Evolutionary conservation across 2,329 filamentous ascomycete genomes (phyloP).

Genomic region (Truncatella angustata): DNA sequence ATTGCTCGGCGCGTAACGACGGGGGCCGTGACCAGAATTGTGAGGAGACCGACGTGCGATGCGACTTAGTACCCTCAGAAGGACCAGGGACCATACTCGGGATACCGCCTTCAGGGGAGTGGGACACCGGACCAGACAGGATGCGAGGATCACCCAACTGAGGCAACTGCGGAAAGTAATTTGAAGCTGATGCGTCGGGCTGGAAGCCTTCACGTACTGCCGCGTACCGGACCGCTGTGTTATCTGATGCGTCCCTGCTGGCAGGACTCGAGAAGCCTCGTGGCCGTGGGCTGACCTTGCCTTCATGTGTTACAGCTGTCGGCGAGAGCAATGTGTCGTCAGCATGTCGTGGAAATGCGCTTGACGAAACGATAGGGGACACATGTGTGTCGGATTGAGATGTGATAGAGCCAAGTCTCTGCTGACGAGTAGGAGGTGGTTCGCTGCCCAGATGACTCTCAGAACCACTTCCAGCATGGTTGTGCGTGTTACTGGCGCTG

Average conservation of each 20-base stretch:
- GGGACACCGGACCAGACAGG: conserved; percentile 14
- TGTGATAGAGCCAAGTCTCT: conserved; percentile 46
- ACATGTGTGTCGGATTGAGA: conserved; percentile 46
- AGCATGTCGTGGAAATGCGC: conserved; percentile 31
- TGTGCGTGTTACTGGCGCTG: conserved; percentile 35
- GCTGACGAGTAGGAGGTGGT: conserved; percentile 43
- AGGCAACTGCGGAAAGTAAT: conserved; percentile 17
- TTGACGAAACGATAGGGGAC: conserved; percentile 35
- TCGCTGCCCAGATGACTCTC: conserved; percentile 49
- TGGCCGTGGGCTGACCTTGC: conserved; percentile 15
- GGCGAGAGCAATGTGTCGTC: conserved; percentile 47
- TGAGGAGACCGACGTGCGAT: conserved; percentile 19
- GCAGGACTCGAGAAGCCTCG: conserved; percentile 27
- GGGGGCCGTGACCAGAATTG: conserved; percentile 34
- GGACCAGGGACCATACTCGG: conserved; percentile 18
- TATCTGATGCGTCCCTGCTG: conserved; percentile 23
- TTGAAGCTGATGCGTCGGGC: conserved; percentile 14
- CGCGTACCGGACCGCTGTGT: conserved; percentile 16
- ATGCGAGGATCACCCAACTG: conserved; percentile 19
- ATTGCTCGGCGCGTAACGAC: conserved; percentile 43
- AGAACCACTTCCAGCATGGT: conserved; percentile 43
- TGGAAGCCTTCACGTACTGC: conserved; percentile 20
- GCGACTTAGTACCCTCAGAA: conserved; percentile 12
- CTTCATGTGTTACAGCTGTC: conserved; percentile 34
- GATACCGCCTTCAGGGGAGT: conserved; percentile 24